These are phyloP conservation scores for Melaleuca quinquenervia DNA, from an alignment of 345 rosid genomes.

Conservation along the genomic window DNA sequence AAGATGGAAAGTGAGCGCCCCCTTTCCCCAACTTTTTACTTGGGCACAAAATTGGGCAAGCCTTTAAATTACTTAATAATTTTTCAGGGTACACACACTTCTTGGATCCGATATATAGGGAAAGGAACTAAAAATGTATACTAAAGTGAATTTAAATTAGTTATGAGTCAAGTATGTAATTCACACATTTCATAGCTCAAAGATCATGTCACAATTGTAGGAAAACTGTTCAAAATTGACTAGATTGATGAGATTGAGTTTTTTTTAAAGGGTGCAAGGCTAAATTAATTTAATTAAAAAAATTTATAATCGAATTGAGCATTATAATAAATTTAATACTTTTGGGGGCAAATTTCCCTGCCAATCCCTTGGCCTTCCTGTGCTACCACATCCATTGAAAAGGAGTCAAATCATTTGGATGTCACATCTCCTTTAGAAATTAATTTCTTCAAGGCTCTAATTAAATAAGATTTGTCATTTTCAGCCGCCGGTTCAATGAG, in stretches of 20 bases:
- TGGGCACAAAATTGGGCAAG: background rate
- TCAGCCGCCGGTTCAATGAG: background rate
- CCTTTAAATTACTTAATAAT: background rate
- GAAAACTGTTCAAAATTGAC: background rate
- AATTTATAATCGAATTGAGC: fast-evolving
- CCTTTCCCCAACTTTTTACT: background rate
- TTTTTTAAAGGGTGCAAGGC: background rate
- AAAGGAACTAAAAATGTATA: too few species aligned
- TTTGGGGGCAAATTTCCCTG: background rate
- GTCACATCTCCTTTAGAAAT: background rate
- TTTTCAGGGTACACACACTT: background rate
- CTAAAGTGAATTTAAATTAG: background rate
- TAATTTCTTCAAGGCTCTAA: too few species aligned
- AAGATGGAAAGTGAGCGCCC: background rate
- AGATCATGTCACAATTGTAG: background rate
- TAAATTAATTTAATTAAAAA: background rate
- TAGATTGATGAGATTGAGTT: too few species aligned
- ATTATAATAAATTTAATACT: fast-evolving
- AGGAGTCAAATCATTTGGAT: background rate
- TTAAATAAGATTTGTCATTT: background rate
- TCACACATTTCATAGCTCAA: background rate
- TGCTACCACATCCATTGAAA: background rate
- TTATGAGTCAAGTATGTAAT: fast-evolving
- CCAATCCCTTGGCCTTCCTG: background rate
- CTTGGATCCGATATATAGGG: too few species aligned